Conservation (phyloP, 257 asterid species). For the Nicotiana otophora region DNA sequence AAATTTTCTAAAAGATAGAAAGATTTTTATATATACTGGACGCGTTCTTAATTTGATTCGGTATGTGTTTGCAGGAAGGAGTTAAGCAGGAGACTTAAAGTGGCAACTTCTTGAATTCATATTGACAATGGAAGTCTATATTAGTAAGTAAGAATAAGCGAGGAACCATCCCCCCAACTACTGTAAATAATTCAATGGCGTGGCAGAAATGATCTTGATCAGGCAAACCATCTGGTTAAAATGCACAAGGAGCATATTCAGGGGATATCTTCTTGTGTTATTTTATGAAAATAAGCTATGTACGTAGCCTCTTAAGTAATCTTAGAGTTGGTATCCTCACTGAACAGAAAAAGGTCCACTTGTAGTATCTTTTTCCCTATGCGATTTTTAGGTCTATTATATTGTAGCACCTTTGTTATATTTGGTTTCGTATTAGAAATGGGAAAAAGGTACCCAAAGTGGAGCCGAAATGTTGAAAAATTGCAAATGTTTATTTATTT, state of each 20-base stretch:
- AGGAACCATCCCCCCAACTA: background rate
- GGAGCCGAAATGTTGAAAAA: background rate
- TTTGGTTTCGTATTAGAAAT: background rate
- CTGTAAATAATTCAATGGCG: conserved; percentile 8
- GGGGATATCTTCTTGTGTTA: background rate
- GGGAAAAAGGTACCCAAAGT: background rate
- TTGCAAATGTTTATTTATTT: background rate
- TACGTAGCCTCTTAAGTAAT: background rate
- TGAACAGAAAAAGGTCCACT: background rate
- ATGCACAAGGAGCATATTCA: background rate
- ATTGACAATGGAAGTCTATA: background rate
- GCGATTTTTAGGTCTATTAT: background rate
- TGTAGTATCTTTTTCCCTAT: background rate
- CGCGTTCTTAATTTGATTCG: background rate
- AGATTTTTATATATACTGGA: no score
- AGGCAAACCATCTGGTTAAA: background rate
- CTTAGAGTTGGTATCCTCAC: background rate
- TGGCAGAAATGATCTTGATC: background rate
- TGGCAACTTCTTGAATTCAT: background rate
- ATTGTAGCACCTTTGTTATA: background rate
- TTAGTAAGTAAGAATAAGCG: conserved; percentile 1
- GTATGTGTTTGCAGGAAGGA: conserved; percentile 13
- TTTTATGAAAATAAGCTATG: background rate
- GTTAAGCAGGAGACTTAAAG: background rate
- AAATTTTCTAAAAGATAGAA: background rate